Evolutionary conservation across 192 early-diverging fungal species (phyloP), one percentile per base, ranked within the genome.

Genomic region (Entophlyctis luteolus): DNA sequence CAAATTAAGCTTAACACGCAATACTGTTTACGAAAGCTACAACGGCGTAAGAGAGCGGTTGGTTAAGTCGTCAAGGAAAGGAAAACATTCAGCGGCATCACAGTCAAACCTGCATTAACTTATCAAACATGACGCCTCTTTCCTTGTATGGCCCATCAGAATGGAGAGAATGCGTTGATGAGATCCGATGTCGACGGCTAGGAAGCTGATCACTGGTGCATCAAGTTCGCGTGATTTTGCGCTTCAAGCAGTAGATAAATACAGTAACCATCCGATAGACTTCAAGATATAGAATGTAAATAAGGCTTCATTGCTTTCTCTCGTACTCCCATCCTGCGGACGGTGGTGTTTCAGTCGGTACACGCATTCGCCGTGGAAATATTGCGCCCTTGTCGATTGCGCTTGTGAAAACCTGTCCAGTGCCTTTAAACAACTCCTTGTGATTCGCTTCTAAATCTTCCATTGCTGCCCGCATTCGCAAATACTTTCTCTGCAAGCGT

Each of bases 301-400:
- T 36, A 23, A 59, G 3, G 5, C 3, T 34, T 59, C 37, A 59
- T 12, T 59, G 36, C 37, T 73, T 70, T 69, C 67, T 72, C 28
- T 70, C 68, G 59, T 77, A 72, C 48, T 81, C 75, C 79, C 79
- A 81, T 34, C 79, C 79, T 37, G 56, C 45, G 28, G 70, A 25
- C 5, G 81, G 77, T 0, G 75, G 73, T 1, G 81, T 83, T 37
- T 79, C 77, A 2, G 81, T 83, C 5, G 77, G 75, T 3, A 83
- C 70, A 35, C 76, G 36, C 54, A 83, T 25, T 22, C 75, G 38
- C 47, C 68, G 45, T 4, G 81, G 81, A 32, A 83, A 79, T 25
- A 65, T 48, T 25, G 45, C 60, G 29, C 46, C 55, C 4, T 29
- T n/a, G 35, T 68, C 67, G 34, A 48, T 34, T n/a, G 56, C 57